Evolutionary conservation across 495 filamentous ascomycete species (phyloP).

Genomic region (Penicillium coffeae): DNA sequence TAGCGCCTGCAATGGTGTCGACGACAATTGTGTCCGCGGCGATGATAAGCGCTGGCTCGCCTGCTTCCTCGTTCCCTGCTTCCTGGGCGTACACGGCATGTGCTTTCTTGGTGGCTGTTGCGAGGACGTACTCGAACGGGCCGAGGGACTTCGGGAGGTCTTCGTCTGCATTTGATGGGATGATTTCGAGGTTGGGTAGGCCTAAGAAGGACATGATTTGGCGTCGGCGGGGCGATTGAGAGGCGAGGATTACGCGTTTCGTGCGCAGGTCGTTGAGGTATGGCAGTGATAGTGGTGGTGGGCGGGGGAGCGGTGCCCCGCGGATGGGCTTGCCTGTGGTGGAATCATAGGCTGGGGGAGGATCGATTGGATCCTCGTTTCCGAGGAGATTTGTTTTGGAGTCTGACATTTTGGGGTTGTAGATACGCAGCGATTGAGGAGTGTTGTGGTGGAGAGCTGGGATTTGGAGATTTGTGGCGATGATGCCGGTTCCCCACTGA

Average conservation of each 20-base stretch:
- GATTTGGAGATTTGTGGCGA: neutral
- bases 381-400: slow-evolving; percentile 31
- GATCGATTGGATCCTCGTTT: slow-evolving; percentile 21
- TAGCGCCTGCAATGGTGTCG: slow-evolving; percentile 53
- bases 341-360: slow-evolving; percentile 36
- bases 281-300: slow-evolving; percentile 71
- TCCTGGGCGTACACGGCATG: slow-evolving; percentile 70
- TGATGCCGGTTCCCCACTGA: neutral
- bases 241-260: slow-evolving; percentile 82
- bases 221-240: slow-evolving; percentile 76
- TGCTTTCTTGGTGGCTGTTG: slow-evolving; percentile 79
- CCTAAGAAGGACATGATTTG: slow-evolving; percentile 72
- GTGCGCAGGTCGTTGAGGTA: slow-evolving; percentile 65
- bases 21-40: slow-evolving; percentile 92
- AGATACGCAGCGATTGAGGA: no score
- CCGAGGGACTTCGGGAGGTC: slow-evolving; percentile 75
- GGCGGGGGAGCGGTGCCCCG: slow-evolving; percentile 38
- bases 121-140: slow-evolving; percentile 85
- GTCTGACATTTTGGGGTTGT: slow-evolving; percentile 30
- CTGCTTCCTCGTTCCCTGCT: slow-evolving; percentile 51
- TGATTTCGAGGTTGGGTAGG: slow-evolving; percentile 72
- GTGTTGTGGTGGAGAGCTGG: no score
- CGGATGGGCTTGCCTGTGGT: slow-evolving; percentile 14
- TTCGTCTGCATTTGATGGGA: slow-evolving; percentile 76
- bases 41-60: slow-evolving; percentile 80